Conservation (phyloP, 306 rosid species). For the Cicer judaicum region DNA sequence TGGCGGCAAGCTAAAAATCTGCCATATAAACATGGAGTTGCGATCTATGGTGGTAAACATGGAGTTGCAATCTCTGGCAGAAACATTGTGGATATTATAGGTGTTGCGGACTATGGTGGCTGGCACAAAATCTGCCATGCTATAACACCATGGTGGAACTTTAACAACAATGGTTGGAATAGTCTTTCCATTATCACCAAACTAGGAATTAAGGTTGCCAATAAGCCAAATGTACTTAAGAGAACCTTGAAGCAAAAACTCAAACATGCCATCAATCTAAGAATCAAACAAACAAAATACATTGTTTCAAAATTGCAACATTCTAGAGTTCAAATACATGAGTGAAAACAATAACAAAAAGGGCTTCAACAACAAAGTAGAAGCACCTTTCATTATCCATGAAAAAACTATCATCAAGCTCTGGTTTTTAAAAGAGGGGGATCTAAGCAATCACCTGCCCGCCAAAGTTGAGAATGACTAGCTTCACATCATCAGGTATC, state of each 20-base stretch:
- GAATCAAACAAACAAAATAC: conserved; percentile 21
- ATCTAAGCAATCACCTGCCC: conserved; percentile 74
- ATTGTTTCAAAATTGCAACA: conserved; percentile 16
- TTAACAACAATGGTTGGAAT: neutral
- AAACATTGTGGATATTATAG: too few relatives aligned
- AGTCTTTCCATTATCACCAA: neutral
- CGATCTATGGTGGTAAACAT: too few relatives aligned
- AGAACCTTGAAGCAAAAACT: neutral
- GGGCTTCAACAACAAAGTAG: conserved; percentile 4
- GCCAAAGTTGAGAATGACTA: conserved; percentile 93
- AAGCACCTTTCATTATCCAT: conserved; percentile 19
- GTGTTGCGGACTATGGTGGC: too few relatives aligned
- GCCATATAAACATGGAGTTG: too few relatives aligned
- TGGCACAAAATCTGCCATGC: too few relatives aligned
- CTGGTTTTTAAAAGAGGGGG: conserved; percentile 20
- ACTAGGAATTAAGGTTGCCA: conserved; percentile 3
- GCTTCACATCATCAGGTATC: conserved; percentile 69
- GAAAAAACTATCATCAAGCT: conserved; percentile 16
- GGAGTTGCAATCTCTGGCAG: too few relatives aligned
- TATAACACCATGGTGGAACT: too few relatives aligned
- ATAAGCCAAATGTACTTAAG: neutral
- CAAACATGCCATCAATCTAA: conserved; percentile 3
- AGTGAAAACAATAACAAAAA: neutral
- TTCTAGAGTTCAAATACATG: conserved; percentile 11
- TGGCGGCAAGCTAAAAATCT: too few relatives aligned